Evolutionary conservation across 495 filamentous ascomycete species (phyloP).

Genomic region (Echria macrotheca): DNA sequence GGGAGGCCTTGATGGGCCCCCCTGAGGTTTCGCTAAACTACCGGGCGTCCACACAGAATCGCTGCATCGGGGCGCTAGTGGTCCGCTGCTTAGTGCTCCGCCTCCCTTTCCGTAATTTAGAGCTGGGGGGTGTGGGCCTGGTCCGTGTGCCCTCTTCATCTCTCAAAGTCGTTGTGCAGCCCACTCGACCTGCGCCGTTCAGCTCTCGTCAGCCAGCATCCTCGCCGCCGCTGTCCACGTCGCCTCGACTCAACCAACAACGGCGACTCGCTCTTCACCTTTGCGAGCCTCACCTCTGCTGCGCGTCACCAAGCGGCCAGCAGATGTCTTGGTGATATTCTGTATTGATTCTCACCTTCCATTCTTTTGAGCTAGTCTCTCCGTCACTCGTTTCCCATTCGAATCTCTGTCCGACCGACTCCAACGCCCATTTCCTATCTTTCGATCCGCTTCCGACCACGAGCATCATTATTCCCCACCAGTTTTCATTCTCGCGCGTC

Average conservation of each 20-base stretch:
- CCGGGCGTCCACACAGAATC: conserved; percentile 13
- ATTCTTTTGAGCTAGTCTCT: conserved; percentile 48
- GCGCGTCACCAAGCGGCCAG: background rate
- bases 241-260: conserved; percentile 16
- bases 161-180: conserved; percentile 21
- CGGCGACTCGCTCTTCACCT: conserved; percentile 5
- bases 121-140: conserved; percentile 10
- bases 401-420: conserved; percentile 3
- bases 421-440: background rate
- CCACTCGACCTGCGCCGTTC: conserved; percentile 14
- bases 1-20: conserved; percentile 16
- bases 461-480: too few relatives aligned
- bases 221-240: conserved; percentile 17
- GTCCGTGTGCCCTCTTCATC: conserved; percentile 19
- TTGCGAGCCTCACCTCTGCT: conserved; percentile 2
- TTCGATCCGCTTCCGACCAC: too few relatives aligned
- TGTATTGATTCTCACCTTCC: conserved; percentile 22
- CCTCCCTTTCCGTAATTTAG: conserved; percentile 30
- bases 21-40: conserved; percentile 28
- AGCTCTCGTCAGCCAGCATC: conserved; percentile 17
- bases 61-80: conserved; percentile 20
- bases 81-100: conserved; percentile 18
- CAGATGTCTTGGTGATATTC: conserved; percentile 17
- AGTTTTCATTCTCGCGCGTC: too few relatives aligned
- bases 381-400: conserved; percentile 43